Conservation (phyloP, 2,329 filamentous ascomycete genomes). For the Grosmannia penicillata region DNA sequence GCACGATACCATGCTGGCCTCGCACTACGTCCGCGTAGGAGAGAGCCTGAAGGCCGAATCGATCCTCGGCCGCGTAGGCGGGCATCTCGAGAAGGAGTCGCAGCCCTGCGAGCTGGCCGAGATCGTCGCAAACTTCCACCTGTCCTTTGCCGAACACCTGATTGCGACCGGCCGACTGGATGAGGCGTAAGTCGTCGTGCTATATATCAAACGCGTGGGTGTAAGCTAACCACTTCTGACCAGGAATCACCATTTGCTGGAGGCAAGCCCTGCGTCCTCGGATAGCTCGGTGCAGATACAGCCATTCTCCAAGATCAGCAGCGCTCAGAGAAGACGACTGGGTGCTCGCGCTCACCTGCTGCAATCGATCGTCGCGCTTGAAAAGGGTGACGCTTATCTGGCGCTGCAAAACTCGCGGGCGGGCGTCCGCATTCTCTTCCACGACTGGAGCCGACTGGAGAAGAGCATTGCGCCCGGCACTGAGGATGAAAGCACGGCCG, state of each 20-base stretch:
- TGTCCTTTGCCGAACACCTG: conserved; percentile 62
- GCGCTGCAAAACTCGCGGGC: conserved; percentile 43
- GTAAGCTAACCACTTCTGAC: not conserved
- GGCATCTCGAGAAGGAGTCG: conserved; percentile 24
- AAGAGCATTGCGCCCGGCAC: conserved; percentile 11
- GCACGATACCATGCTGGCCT: conserved; percentile 31
- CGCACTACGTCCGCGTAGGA: conserved; percentile 39
- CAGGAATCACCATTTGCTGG: conserved; percentile 6
- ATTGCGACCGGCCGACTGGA: conserved; percentile 50
- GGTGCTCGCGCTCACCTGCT: conserved; percentile 43
- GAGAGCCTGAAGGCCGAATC: conserved; percentile 33
- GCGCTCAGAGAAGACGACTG: conserved; percentile 3
- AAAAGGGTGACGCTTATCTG: conserved; percentile 41
- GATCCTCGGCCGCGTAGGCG: conserved; percentile 42
- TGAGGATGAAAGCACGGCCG: conserved; percentile 12
- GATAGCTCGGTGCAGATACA: not conserved
- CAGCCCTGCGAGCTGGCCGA: conserved; percentile 18
- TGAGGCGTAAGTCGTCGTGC: conserved; percentile 33
- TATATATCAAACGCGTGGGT: not conserved
- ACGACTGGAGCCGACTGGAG: conserved; percentile 41
- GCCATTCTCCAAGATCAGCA: not conserved
- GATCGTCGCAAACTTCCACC: conserved; percentile 38
- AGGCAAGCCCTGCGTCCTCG: conserved; percentile 3
- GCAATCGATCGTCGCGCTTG: conserved; percentile 50
- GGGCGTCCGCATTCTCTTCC: conserved; percentile 38